Percentiles rank a stretch among this genome's conserved stretches.
Conservation (phyloP, 768 basidiomycete genomes). For the Gymnopilus junonius region DNA sequence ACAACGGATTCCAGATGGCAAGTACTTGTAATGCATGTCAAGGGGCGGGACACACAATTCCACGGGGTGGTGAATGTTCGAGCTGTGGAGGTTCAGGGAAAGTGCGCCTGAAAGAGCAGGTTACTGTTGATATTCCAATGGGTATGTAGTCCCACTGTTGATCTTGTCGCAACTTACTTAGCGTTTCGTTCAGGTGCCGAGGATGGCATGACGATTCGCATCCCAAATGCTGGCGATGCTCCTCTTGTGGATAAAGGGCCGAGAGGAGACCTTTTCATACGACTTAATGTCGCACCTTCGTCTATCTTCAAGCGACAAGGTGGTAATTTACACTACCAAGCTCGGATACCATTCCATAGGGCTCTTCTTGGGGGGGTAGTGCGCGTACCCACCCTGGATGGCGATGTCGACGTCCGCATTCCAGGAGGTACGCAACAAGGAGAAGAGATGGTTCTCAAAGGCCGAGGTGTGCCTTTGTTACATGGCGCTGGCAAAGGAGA, state of each 20-base stretch:
- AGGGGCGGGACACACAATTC: conserved; percentile 81
- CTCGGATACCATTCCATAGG: conserved; percentile 86
- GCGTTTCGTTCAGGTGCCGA: conserved; percentile 69
- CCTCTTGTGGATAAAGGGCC: conserved; percentile 79
- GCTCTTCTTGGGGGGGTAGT: conserved; percentile 94
- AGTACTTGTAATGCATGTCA: conserved; percentile 85
- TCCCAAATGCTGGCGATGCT: conserved; percentile 83
- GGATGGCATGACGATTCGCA: conserved; percentile 89
- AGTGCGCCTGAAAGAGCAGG: conserved; percentile 75
- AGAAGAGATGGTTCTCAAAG: conserved; percentile 94
- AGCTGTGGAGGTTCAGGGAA: conserved; percentile 88
- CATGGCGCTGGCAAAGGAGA: conserved; percentile 73
- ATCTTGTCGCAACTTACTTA: not conserved
- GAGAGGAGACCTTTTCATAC: conserved; percentile 85
- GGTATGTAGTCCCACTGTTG: conserved; percentile 53
- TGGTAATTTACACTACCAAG: conserved; percentile 86
- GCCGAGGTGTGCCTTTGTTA: conserved; percentile 76
- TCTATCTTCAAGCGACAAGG: conserved; percentile 91
- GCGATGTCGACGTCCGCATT: conserved; percentile 93
- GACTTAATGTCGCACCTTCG: conserved; percentile 83
- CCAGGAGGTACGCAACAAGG: conserved; percentile 95
- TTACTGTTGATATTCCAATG: conserved; percentile 84
- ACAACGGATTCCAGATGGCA: conserved; percentile 96
- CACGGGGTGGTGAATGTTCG: conserved; percentile 77
- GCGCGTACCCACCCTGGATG: conserved; percentile 92